Evolutionary conservation across 2,329 filamentous ascomycete species (phyloP), one percentile per base, ranked within the genome.

Genomic region (Pyrenochaeta sp.): DNA sequence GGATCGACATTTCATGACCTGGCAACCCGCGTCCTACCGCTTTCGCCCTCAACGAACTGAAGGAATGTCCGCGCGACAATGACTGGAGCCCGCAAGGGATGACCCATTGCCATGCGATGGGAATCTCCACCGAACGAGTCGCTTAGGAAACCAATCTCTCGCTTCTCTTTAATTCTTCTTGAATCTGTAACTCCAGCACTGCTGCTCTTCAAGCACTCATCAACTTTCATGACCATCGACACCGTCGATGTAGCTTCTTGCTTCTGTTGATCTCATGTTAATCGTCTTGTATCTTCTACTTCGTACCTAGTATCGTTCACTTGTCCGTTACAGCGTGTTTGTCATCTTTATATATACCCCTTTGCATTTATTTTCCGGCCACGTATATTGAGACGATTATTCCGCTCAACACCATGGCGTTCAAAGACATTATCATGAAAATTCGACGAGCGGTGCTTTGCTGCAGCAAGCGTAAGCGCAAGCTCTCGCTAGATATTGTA

Each of bases 21-120:
- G 45, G 46, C 51, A 50, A 59, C 61, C 52, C 42, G 36, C 48
- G 43, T 57, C 58, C 62, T 45, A 48, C 53, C 54, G 53, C 43
- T 48, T 51, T 42, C 24, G 8, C 30, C 9, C 27, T 43, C n/a
- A 24, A 39, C 45, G 43, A 45, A 43, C 55, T 34, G 53, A 61
- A 69, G 64, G 72, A 76, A 77, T 72, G 67, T 58, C 54, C 65
- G 61, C 63, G 27, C 58, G 56, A 56, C 50, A 68, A 66, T 71
- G 61, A 70, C 55, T 59, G 50, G 54, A 52, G 40, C 44, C 61
- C 59, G 73, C 67, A 77, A 76, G 73, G 73, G 75, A 72, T 74
- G 61, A 55, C 42, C 42, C 42, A 62, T 44, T 59, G 54, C 62
- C 62, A 65, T 58, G 55, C 52, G 61, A 53, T 45, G 42, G 53